phyloP scores from a whole-genome alignment of 2,329 filamentous ascomycete genomes.

The Monosporascus sp. region DNA sequence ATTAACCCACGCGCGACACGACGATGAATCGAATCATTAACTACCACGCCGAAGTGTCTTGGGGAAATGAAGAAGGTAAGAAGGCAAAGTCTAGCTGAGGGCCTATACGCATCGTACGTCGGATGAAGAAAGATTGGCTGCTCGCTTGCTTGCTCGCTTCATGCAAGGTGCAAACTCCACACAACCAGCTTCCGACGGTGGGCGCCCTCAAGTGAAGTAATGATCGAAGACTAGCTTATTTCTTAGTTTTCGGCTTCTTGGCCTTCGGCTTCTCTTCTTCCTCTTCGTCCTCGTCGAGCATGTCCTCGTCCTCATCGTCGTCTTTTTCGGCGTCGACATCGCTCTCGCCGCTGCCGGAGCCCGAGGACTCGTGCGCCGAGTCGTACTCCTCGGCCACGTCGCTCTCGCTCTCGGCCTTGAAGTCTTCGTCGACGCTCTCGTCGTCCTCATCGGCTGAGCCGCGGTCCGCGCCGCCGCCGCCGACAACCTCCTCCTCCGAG shows the following conservation, averaged over 20 bases:
- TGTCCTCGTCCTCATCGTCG: conserved; percentile 35
- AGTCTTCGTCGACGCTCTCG: conserved; percentile 94
- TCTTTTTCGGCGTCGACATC: conserved; percentile 47
- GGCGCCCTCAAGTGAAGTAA: no score
- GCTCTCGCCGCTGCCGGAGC: conserved; percentile 62
- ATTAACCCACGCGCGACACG: no score
- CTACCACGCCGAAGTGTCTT: no score
- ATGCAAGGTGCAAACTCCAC: no score
- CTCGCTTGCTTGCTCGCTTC: no score
- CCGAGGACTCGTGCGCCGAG: conserved; percentile 81
- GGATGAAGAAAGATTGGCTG: no score
- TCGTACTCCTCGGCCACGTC: conserved; percentile 97
- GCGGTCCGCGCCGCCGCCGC: conserved; percentile 62
- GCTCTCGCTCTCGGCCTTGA: conserved; percentile 84
- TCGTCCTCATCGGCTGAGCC: conserved; percentile 95
- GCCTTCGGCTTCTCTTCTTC: conserved; percentile 34
- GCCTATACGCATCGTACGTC: no score
- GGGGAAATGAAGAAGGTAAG: no score
- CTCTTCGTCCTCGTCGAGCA: conserved; percentile 27
- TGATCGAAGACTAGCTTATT: conserved; percentile 8
- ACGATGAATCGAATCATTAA: no score
- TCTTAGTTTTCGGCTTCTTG: conserved; percentile 34
- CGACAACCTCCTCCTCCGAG: conserved; percentile 77
- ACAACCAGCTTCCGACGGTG: no score
- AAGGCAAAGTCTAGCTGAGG: no score